Percentiles rank a stretch among this genome's conserved stretches.
Conservation (phyloP, 352 stramenopile species). For the Globisporangium paddicum region DNA sequence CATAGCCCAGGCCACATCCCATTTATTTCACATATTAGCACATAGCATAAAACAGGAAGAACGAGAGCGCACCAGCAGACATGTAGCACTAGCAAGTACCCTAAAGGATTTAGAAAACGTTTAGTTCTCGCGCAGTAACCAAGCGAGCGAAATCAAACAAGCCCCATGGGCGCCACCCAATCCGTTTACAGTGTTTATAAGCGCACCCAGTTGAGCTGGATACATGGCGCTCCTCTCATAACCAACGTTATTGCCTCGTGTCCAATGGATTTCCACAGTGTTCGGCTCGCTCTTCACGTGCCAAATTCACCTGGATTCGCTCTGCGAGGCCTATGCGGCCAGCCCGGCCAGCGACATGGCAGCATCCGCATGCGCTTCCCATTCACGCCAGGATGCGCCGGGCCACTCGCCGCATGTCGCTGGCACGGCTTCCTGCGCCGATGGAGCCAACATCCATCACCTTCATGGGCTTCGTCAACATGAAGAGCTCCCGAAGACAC, state of each 20-base stretch:
- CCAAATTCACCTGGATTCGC: neutral
- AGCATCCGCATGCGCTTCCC: neutral
- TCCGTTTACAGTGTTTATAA: neutral
- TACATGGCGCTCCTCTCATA: neutral
- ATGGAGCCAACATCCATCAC: slow-evolving; percentile 2
- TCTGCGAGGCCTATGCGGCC: too few species aligned
- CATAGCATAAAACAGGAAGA: neutral
- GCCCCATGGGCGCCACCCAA: neutral
- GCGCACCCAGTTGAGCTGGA: too few species aligned
- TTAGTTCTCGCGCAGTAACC: neutral
- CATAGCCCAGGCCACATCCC: neutral
- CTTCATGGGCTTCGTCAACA: neutral
- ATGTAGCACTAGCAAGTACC: slow-evolving; percentile 1
- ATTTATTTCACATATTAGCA: neutral
- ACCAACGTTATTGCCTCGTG: neutral
- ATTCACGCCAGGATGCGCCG: neutral
- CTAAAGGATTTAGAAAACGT: neutral
- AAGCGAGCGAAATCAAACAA: neutral
- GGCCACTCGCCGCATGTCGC: slow-evolving; percentile 1
- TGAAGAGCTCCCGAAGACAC: neutral
- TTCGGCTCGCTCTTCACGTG: neutral
- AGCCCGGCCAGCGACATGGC: slow-evolving; percentile 4
- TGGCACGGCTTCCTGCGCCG: neutral
- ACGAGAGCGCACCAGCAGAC: neutral
- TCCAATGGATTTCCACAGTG: neutral